Conservation (phyloP, 768 basidiomycete genomes). For the Cystoderma amianthinum region DNA sequence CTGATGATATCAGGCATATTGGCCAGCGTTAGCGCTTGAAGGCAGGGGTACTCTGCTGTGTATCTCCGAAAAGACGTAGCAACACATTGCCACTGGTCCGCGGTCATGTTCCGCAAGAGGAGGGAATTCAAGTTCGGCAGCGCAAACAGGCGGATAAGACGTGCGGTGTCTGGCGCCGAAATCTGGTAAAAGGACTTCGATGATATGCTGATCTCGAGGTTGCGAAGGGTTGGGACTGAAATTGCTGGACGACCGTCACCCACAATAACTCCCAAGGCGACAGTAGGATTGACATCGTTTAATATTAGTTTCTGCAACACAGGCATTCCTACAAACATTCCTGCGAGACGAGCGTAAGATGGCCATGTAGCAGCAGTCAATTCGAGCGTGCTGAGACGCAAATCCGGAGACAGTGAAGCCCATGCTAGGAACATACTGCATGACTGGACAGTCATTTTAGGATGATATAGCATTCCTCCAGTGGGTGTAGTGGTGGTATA, state of each 20-base stretch:
- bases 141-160: constrained; percentile 11
- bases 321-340: constrained; percentile 12
- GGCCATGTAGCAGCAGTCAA: constrained; percentile 15
- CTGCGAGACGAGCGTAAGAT: constrained; percentile 8
- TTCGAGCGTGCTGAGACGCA: constrained; percentile 16
- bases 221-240: constrained; percentile 1
- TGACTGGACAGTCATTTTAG: constrained; percentile 11
- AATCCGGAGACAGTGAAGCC: constrained; percentile 8
- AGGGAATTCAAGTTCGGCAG: constrained; percentile 14
- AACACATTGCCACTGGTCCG: constrained; percentile 5
- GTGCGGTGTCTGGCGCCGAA: not conserved
- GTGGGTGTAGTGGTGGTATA: constrained; percentile 8
- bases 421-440: constrained; percentile 14
- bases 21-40: constrained; percentile 11
- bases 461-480: not conserved
- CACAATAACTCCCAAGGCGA: constrained; percentile 8
- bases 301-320: constrained; percentile 16
- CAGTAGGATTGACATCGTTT: constrained; percentile 12
- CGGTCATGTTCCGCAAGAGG: constrained; percentile 10
- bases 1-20: constrained; percentile 11
- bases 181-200: not conserved
- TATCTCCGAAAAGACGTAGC: constrained; percentile 4
- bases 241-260: not conserved
- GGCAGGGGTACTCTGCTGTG: constrained; percentile 4
- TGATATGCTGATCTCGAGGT: not conserved